Evolutionary conservation across 768 basidiomycete genomes (phyloP).

Genomic region (Auricularia sp.): DNA sequence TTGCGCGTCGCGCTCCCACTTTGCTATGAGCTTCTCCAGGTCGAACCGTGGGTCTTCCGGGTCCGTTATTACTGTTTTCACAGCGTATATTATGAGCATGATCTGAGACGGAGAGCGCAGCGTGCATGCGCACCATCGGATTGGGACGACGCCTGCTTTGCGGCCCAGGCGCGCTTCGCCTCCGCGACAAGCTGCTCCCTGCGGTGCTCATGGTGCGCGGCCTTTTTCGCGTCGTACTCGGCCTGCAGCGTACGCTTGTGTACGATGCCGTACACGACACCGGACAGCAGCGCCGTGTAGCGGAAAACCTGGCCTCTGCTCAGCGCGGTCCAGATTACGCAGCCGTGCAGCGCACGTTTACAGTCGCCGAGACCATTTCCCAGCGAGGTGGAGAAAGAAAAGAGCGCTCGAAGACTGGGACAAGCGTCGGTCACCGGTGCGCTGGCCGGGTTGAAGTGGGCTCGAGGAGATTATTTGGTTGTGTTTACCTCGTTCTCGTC

Average conservation of each 20-base stretch:
- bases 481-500: background rate
- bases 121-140: constrained; percentile 25
- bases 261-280: constrained; percentile 83
- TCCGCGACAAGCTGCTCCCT: constrained; percentile 70
- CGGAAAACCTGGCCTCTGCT: constrained; percentile 63
- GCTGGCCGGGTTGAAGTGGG: background rate
- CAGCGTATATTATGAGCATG: background rate
- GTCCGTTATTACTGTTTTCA: constrained; percentile 68
- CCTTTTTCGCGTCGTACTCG: constrained; percentile 65
- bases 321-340: background rate
- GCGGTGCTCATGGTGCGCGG: constrained; percentile 60
- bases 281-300: constrained; percentile 81
- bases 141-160: constrained; percentile 48
- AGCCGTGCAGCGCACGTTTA: constrained; percentile 46
- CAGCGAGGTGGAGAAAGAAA: background rate
- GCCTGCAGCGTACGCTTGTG: constrained; percentile 87
- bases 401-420: background rate
- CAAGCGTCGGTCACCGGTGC: background rate
- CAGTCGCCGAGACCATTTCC: constrained; percentile 59
- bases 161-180: constrained; percentile 85
- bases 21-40: constrained; percentile 77
- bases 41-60: constrained; percentile 94
- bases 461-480: background rate
- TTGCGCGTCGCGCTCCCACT: constrained; percentile 62
- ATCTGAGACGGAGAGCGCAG: background rate